phyloP scores from a whole-genome alignment of 345 rosid genomes.

The Mercurialis annua region DNA sequence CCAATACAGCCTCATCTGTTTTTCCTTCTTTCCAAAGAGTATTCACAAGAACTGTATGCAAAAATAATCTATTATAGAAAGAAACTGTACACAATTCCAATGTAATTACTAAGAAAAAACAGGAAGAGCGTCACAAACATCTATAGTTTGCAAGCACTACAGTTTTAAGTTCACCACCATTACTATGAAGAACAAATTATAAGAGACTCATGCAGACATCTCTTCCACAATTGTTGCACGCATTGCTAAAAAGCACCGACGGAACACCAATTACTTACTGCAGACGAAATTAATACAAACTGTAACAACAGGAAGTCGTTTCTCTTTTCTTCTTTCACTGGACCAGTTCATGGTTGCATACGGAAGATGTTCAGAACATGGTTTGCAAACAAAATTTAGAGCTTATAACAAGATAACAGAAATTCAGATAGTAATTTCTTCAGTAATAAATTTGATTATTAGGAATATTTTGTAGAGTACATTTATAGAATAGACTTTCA shows the following conservation, averaged over 20 bases:
- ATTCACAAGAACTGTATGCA: conserved; percentile 68
- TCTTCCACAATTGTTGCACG: not conserved
- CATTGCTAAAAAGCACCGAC: not conserved
- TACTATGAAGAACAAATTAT: not conserved
- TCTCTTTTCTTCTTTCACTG: not conserved
- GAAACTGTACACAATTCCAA: conserved; percentile 10
- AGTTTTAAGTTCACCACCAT: not conserved
- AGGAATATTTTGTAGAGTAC: not conserved
- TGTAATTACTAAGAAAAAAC: too few species aligned
- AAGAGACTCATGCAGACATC: not conserved
- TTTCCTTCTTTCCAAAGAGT: conserved; percentile 84
- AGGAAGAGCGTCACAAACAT: too few species aligned
- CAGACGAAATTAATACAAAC: not conserved
- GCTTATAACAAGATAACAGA: not conserved
- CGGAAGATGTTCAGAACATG: not conserved
- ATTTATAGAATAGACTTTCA: too few species aligned
- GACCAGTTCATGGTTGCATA: not conserved
- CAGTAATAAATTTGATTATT: not conserved
- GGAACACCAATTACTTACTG: not conserved
- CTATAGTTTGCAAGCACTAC: not conserved
- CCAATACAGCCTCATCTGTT: conserved; percentile 61
- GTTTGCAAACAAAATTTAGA: not conserved
- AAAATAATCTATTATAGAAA: conserved; percentile 20
- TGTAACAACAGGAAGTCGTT: not conserved
- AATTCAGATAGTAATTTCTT: not conserved